Base-by-base conservation (phyloP, 2,329 filamentous ascomycete genomes). In the Sporothrix euskadiensis region DNA sequence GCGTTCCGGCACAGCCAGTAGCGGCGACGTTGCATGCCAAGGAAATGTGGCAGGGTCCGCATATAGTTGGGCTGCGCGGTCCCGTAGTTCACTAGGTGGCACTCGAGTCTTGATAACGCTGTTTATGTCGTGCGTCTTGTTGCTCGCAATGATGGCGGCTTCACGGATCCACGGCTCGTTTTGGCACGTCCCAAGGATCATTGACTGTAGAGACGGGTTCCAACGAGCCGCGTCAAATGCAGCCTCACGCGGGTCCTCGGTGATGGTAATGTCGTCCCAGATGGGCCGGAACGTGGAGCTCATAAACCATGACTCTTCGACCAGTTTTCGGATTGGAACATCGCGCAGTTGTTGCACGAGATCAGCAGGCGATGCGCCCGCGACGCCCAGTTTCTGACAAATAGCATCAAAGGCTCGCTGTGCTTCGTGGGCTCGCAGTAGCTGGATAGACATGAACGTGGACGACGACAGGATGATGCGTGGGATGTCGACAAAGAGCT, bases 191-290 rank as follows among this genome's bases (percentile, higher is more conserved):
- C 71, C 71, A 12, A 73, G 39, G 12, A 73, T n/a, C 0, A 73
- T 39, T 1, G 71, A 57, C 39, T 63, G 12, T 6, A 73, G 54
- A 3, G 63, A 26, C 16, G 47, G 35, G n/a, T 73, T 66, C 71
- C 71, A 73, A 5, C 68, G 52, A 1, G 8, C 9, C 10, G 71
- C 26, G 1, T 73, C 19, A 32, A 69, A 61, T 1, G 59, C 39
- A 6, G 16, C 59, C 5, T 72, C n/a, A 6, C 59, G 71, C n/a
- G 71, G 71, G 32, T 72, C 59, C 8, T n/a, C 12, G 7, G 71
- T 65, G 19, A 72, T 72, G 1, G 59, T 72, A 30, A 72, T 72
- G 10, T 72, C 71, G 47, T 72, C 71, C 71, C 71, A 72, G 22
- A 72, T 66, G 30, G 71, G 71, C 19, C 71, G 56, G 47, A 39